Base-by-base conservation (phyloP, 192 early-diverging fungal genomes). In the Geranomyces variabilis region DNA sequence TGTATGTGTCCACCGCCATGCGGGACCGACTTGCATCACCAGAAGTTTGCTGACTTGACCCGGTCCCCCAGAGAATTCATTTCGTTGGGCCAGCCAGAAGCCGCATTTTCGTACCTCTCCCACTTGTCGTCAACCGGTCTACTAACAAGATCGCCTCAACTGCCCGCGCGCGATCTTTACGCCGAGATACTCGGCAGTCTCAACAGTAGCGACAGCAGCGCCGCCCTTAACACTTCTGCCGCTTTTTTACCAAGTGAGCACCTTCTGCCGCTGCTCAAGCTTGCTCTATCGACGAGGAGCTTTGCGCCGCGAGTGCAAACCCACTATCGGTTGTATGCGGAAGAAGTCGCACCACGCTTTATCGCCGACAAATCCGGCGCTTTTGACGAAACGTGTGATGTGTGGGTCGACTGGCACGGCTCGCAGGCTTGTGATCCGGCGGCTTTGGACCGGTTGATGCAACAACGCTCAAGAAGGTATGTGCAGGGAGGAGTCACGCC, bases 281-380 rank as follows among this genome's bases (percentile, higher is more conserved):
- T 92, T 21, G 80, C 89, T 19, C 80, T 97, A 14, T 76, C 93
- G 3, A 71, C 91, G 26, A 92, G 90, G 45, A 79, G 78, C 0
- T 68, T 84, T 29, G 93, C 95, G 17, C 94, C 96, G 0, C 83
- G 82, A n/a, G 87, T 97, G 28, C 84, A 92, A 70, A 87, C 95
- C 0, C 87, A 90, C 65, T 90, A 96, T 76, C 92, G 93, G 57
- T 85, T 88, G 29, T 97, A 96, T 81, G 71, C 81, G n/a, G 66
- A 87, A 0, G 85, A 81, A 5, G 88, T 94, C n/a, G 78, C 90
- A 1, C 88, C 89, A 0, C 72, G 69, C 15, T 70, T 87, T 33
- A 12, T 21, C 6, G 44, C 34, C 28, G 5, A 8, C n/a, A n/a
- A n/a, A n/a, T n/a, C n/a, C 29, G 58, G 58, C 24, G 58, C 55